These are phyloP conservation scores for Ustilago curta DNA, from an alignment of 1,284 basidiomycete genomes.

Conservation along the genomic window DNA sequence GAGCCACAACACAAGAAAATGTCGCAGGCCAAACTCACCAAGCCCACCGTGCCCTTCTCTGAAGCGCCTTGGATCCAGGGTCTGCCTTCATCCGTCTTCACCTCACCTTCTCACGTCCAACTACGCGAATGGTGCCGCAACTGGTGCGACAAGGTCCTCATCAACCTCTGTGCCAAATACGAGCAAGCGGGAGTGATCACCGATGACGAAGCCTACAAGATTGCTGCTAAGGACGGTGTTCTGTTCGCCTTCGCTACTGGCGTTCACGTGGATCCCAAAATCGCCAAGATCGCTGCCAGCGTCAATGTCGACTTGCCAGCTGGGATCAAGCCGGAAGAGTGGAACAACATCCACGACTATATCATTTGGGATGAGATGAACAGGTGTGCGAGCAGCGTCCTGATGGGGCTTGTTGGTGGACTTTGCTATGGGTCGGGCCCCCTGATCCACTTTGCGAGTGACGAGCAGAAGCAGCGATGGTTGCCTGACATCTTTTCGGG, in stretches of 20 bases:
- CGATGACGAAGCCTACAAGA: constrained; percentile 46
- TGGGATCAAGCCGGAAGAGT: constrained; percentile 50
- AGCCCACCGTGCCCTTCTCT: constrained; percentile 49
- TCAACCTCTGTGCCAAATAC: constrained; percentile 41
- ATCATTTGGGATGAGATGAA: constrained; percentile 62
- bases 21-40: constrained; percentile 38
- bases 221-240: constrained; percentile 57
- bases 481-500: constrained; percentile 58
- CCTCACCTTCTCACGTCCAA: constrained; percentile 37
- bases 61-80: constrained; percentile 57
- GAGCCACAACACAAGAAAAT: constrained; percentile 10
- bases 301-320: constrained; percentile 48
- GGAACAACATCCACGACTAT: constrained; percentile 64
- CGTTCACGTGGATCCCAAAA: constrained; percentile 42
- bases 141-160: constrained; percentile 49
- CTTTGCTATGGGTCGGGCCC: constrained; percentile 45
- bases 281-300: constrained; percentile 46
- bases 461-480: constrained; percentile 53
- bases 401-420: constrained; percentile 53
- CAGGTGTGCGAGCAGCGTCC: constrained; percentile 36
- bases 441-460: constrained; percentile 57
- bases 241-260: constrained; percentile 57
- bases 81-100: constrained; percentile 53
- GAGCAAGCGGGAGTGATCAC: constrained; percentile 43
- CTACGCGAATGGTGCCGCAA: constrained; percentile 52